A percentile compares a stretch with the other conserved stretches of the same genome.
These are phyloP conservation scores for Herpetomonas tarakana DNA, from an alignment of 208 protist species.

Conservation along the genomic window DNA sequence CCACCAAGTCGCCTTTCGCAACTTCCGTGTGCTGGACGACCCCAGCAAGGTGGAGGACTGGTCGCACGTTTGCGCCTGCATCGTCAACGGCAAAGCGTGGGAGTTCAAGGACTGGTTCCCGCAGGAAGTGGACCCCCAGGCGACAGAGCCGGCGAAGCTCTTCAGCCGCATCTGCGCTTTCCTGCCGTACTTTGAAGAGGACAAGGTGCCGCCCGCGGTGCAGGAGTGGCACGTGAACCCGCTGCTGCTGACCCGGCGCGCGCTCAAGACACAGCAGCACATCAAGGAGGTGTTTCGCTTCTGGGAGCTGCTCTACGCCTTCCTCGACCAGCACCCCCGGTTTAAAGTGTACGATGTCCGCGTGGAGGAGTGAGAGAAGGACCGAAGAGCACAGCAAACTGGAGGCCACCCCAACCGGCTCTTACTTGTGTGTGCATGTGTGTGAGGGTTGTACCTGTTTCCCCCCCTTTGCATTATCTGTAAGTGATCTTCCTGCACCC, in stretches of 20 bases:
- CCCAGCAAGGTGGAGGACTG: conserved; percentile 66
- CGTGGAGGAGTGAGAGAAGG: conserved; percentile 23
- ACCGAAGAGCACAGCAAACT: neutral
- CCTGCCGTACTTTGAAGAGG: conserved; percentile 87
- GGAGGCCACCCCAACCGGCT: no score
- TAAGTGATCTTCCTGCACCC: no score
- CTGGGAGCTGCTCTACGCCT: conserved; percentile 83
- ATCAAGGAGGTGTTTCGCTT: conserved; percentile 70
- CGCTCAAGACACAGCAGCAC: conserved; percentile 75
- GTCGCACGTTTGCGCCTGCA: conserved; percentile 81
- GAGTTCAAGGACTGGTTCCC: conserved; percentile 78
- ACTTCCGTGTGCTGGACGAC: conserved; percentile 83
- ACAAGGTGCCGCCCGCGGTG: conserved; percentile 66
- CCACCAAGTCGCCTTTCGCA: conserved; percentile 59
- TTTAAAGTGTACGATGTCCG: conserved; percentile 74
- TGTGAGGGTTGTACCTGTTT: neutral
- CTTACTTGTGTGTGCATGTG: no score
- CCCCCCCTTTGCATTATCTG: no score
- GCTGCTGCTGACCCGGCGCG: conserved; percentile 64
- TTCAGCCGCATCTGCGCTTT: conserved; percentile 76
- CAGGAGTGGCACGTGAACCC: conserved; percentile 79
- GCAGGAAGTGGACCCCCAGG: conserved; percentile 15
- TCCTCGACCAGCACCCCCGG: conserved; percentile 73
- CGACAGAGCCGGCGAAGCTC: conserved; percentile 47
- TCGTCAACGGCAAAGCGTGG: conserved; percentile 78